Conservation (phyloP, 139 green algal genomes). For the Micractinium sp. region DNA sequence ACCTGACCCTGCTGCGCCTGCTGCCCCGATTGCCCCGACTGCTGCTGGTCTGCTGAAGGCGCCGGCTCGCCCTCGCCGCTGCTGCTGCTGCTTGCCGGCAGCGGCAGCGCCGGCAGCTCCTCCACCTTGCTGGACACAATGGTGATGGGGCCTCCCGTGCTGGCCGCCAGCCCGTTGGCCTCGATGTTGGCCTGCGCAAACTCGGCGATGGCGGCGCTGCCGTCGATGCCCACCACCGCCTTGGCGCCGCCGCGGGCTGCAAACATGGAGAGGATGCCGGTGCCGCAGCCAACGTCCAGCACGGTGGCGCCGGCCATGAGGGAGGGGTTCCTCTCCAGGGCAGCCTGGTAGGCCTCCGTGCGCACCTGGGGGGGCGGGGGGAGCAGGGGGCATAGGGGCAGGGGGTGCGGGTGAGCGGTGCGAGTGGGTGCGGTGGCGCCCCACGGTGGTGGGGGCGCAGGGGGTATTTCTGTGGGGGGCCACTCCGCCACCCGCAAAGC, state of each 20-base stretch:
- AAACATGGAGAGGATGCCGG: conserved; percentile 95
- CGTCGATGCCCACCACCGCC: conserved; percentile 73
- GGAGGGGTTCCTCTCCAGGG: conserved; percentile 79
- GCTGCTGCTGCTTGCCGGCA: not conserved
- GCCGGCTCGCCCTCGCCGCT: not conserved
- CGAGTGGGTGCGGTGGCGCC: not conserved
- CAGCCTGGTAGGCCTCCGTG: conserved; percentile 83
- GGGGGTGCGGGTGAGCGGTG: not conserved
- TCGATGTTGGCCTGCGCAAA: conserved; percentile 58
- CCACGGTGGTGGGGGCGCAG: not conserved
- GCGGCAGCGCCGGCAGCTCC: conserved; percentile 59
- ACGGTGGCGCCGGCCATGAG: conserved; percentile 77
- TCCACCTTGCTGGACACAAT: conserved; percentile 78
- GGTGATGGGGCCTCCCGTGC: conserved; percentile 57
- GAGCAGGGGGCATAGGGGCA: not conserved
- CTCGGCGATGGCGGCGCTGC: conserved; percentile 64
- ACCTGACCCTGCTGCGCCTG: conserved; percentile 57
- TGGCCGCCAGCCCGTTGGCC: conserved; percentile 54
- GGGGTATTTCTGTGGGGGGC: not conserved
- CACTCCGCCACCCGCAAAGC: too few relatives aligned
- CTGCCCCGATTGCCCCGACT: not conserved
- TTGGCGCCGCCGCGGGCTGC: conserved; percentile 81
- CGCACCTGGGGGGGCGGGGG: conserved; percentile 58
- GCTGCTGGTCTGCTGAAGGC: not conserved
- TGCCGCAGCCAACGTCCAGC: conserved; percentile 96